These are phyloP conservation scores for Cladosporium sp. DNA, from an alignment of 2,329 filamentous ascomycete species.

Conservation along the genomic window DNA sequence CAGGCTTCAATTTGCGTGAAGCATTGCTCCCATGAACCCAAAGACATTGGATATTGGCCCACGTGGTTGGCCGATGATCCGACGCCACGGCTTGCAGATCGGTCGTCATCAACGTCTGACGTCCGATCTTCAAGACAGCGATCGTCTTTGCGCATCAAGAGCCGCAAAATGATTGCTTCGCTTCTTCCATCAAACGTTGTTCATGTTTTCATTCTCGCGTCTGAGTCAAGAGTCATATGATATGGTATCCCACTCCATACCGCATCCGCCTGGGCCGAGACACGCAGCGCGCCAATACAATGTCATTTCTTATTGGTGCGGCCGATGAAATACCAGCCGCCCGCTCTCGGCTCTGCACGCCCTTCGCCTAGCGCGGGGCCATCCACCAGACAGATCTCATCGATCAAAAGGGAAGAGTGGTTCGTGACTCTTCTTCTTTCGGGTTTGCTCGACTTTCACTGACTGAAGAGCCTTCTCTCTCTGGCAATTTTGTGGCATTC, in stretches of 20 bases:
- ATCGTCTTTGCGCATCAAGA: neutral
- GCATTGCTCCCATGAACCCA: too few species aligned
- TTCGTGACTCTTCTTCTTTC: neutral
- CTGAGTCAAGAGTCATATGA: neutral
- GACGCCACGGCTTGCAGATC: neutral
- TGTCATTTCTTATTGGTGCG: neutral
- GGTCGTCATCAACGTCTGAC: neutral
- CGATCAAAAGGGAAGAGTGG: neutral
- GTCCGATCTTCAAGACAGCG: constrained; percentile 35
- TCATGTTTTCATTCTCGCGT: too few species aligned
- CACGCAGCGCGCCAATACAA: neutral
- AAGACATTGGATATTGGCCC: too few species aligned
- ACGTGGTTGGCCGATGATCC: too few species aligned
- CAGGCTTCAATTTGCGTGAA: too few species aligned
- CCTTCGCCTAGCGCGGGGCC: constrained; percentile 3
- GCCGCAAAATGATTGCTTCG: too few species aligned
- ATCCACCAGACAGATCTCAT: constrained; percentile 2
- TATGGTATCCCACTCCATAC: neutral
- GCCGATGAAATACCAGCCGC: neutral
- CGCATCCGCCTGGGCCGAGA: neutral
- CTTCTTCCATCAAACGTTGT: too few species aligned
- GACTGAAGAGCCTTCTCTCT: neutral
- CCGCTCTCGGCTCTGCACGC: constrained; percentile 4
- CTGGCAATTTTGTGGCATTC: neutral
- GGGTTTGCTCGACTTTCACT: neutral